Conservation (phyloP, 1,284 basidiomycete species). For the Leccinum angustisporum region DNA sequence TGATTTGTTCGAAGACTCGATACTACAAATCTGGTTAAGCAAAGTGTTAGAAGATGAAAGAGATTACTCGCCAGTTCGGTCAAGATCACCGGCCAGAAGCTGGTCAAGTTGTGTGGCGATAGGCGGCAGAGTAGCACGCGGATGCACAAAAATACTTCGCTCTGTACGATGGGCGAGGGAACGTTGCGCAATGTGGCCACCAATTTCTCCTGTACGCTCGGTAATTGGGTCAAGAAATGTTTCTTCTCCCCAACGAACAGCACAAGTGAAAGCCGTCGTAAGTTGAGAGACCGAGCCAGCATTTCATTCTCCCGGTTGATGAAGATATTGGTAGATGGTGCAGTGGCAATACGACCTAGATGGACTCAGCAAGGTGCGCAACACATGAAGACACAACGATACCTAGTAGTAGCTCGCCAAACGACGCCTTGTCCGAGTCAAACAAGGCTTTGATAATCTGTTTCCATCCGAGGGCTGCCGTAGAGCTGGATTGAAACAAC, state of each 20-base stretch:
- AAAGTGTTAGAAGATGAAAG: neutral
- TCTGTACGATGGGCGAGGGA: conserved; percentile 83
- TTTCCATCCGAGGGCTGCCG: conserved; percentile 68
- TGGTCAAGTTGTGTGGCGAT: conserved; percentile 86
- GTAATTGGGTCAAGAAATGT: conserved; percentile 86
- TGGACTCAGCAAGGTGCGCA: conserved; percentile 10
- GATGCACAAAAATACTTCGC: conserved; percentile 93
- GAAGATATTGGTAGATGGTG: conserved; percentile 94
- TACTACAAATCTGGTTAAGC: conserved; percentile 46
- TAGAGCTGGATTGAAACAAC: conserved; percentile 76
- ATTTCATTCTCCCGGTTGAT: conserved; percentile 95
- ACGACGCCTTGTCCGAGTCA: conserved; percentile 84
- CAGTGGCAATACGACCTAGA: conserved; percentile 78
- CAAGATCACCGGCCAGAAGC: conserved; percentile 96
- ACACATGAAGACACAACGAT: conserved; percentile 24
- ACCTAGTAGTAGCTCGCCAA: conserved; percentile 85
- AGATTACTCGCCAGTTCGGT: conserved; percentile 75
- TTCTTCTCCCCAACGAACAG: conserved; percentile 87
- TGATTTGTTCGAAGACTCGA: conserved; percentile 71
- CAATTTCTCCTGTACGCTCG: conserved; percentile 93
- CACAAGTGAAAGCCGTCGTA: conserved; percentile 86
- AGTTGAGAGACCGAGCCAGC: conserved; percentile 82
- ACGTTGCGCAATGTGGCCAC: conserved; percentile 89
- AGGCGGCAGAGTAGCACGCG: conserved; percentile 91
- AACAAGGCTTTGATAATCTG: conserved; percentile 80